Evolutionary conservation across 2,329 filamentous ascomycete species (phyloP).

Genomic region (Penicillium sp.): DNA sequence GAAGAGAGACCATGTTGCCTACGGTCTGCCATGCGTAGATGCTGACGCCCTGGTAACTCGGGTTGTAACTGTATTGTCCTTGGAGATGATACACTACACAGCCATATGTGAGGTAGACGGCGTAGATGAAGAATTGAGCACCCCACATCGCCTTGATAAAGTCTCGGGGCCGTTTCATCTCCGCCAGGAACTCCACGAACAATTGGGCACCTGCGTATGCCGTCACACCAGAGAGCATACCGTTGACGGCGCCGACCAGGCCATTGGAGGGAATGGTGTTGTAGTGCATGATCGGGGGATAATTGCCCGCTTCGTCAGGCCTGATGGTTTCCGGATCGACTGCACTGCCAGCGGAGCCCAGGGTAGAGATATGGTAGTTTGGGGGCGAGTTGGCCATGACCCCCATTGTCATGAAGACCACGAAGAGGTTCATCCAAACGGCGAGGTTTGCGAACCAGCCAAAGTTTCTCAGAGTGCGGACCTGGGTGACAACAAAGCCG

Average conservation of each 20-base stretch:
- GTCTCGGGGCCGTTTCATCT: slow-evolving; percentile 53
- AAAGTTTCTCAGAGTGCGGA: slow-evolving; percentile 57
- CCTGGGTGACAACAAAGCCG: slow-evolving; percentile 58
- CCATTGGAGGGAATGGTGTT: slow-evolving; percentile 47
- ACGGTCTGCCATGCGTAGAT: slow-evolving; percentile 39
- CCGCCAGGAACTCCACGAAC: slow-evolving; percentile 60
- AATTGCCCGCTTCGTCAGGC: slow-evolving; percentile 30
- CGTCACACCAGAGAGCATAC: slow-evolving; percentile 58
- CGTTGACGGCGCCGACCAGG: slow-evolving; percentile 50
- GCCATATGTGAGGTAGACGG: slow-evolving; percentile 52
- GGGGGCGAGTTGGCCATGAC: slow-evolving; percentile 54
- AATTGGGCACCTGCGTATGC: slow-evolving; percentile 62
- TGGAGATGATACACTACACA: slow-evolving; percentile 52
- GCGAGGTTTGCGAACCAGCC: slow-evolving; percentile 59
- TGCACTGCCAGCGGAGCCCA: slow-evolving; percentile 32
- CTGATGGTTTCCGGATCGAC: slow-evolving; percentile 28
- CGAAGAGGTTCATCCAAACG: slow-evolving; percentile 58
- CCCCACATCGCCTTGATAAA: slow-evolving; percentile 52
- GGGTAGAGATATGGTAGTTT: slow-evolving; percentile 45
- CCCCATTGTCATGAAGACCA: slow-evolving; percentile 60
- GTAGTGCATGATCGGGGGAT: slow-evolving; percentile 42
- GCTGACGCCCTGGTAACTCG: slow-evolving; percentile 28
- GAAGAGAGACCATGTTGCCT: slow-evolving; percentile 34
- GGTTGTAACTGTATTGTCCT: slow-evolving; percentile 48
- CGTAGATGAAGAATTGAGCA: slow-evolving; percentile 53